Evolutionary conservation across 2,329 filamentous ascomycete species (phyloP).

Genomic region (Cytospora schulzeri): DNA sequence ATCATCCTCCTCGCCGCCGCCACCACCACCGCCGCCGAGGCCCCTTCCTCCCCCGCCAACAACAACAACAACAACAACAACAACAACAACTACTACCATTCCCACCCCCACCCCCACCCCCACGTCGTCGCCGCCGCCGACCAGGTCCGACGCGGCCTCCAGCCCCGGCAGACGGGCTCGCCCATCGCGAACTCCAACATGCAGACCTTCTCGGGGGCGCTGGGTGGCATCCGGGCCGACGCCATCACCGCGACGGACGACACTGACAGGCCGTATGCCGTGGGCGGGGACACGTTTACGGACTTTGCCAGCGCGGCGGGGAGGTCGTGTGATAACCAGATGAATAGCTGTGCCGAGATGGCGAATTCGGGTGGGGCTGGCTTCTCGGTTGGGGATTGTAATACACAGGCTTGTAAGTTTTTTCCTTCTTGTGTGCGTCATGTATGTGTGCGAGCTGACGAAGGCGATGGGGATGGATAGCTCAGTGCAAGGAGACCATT

Average conservation of each 20-base stretch:
- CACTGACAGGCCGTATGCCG: conserved; percentile 44
- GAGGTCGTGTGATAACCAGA: conserved; percentile 52
- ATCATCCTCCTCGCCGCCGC: background rate
- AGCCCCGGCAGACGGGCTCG: conserved; percentile 25
- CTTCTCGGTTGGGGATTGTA: conserved; percentile 48
- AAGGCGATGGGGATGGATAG: conserved; percentile 34
- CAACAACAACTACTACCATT: no score
- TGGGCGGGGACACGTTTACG: conserved; percentile 48
- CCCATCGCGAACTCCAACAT: conserved; percentile 37
- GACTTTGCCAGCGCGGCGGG: conserved; percentile 46
- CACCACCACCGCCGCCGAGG: background rate
- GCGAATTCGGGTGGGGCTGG: conserved; percentile 41
- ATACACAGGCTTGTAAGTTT: conserved; percentile 47
- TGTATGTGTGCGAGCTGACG: background rate
- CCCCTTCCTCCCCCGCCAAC: background rate
- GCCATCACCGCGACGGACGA: conserved; percentile 46
- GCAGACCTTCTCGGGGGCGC: conserved; percentile 44
- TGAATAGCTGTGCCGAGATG: conserved; percentile 48
- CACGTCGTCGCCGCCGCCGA: background rate
- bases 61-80: no score
- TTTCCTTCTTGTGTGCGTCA: background rate
- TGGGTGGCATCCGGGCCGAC: conserved; percentile 43
- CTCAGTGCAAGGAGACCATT: conserved; percentile 40
- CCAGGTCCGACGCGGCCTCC: conserved; percentile 5
- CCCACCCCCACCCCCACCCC: no score